A percentile compares a stretch with the other conserved stretches of the same genome.
Conservation (phyloP, 148 eudicot species). For the Rhododendron ferrugineum region DNA sequence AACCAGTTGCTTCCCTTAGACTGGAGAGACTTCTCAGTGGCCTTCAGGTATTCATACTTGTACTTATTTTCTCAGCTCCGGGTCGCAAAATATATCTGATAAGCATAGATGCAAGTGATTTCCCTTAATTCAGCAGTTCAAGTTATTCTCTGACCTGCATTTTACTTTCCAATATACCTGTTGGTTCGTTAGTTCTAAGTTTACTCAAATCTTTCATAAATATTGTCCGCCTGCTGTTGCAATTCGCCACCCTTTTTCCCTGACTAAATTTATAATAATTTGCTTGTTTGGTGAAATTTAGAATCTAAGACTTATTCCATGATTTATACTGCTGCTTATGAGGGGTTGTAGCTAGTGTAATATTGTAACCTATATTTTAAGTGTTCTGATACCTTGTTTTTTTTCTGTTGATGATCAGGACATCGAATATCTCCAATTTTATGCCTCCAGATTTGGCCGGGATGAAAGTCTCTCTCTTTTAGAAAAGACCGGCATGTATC, state of each 20-base stretch:
- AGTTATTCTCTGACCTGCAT: not conserved
- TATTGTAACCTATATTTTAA: not conserved
- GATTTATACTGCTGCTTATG: not conserved
- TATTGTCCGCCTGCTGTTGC: not conserved
- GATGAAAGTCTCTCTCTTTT: conserved; percentile 68
- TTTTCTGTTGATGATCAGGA: conserved; percentile 40
- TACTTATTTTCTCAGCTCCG: not conserved
- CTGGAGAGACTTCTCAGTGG: conserved; percentile 95
- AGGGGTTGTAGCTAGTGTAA: not conserved
- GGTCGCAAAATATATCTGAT: not conserved
- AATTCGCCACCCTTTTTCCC: not conserved
- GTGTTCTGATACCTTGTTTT: not conserved
- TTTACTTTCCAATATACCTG: not conserved
- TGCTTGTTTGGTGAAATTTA: not conserved
- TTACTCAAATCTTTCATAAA: not conserved
- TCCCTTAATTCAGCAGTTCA: not conserved
- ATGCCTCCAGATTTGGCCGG: conserved; percentile 77
- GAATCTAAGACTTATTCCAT: not conserved
- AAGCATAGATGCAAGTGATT: not conserved
- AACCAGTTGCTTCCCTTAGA: conserved; percentile 91
- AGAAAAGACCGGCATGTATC: conserved; percentile 75
- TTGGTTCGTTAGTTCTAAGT: not conserved
- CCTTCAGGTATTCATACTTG: conserved; percentile 55
- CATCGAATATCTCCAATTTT: conserved; percentile 85
- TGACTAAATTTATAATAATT: not conserved